Evolutionary conservation across 2,329 filamentous ascomycete species (phyloP).

Genomic region (Parasarocladium wereldwijsianum): DNA sequence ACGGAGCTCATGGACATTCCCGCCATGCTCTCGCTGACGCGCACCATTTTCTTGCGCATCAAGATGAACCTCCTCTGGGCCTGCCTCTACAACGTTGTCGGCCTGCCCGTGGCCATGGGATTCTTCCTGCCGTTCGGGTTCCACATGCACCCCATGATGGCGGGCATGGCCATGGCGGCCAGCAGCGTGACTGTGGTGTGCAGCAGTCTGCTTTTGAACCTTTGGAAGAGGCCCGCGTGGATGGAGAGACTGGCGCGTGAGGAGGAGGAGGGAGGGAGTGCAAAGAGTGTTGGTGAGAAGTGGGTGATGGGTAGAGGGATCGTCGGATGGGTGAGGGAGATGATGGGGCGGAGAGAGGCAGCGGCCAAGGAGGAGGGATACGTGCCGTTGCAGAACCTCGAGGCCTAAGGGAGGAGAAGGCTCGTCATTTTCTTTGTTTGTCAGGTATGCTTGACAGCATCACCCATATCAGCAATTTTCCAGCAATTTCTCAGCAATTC

Average conservation of each 20-base stretch:
- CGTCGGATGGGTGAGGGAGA: constrained; percentile 26
- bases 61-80: constrained; percentile 89
- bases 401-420: constrained; percentile 16
- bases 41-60: constrained; percentile 80
- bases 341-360: constrained; percentile 19
- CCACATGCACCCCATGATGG: constrained; percentile 84
- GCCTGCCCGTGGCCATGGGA: constrained; percentile 93
- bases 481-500: too few species aligned
- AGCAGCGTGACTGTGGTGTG: constrained; percentile 83
- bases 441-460: too few species aligned
- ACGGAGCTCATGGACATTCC: constrained; percentile 90
- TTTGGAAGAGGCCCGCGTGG: constrained; percentile 75
- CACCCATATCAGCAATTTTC: too few species aligned
- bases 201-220: constrained; percentile 69
- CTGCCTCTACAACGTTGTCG: constrained; percentile 82
- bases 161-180: constrained; percentile 83
- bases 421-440: too few species aligned
- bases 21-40: constrained; percentile 65
- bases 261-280: constrained; percentile 44
- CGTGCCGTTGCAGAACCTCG: constrained; percentile 40
- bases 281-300: constrained; percentile 28
- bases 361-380: constrained; percentile 37
- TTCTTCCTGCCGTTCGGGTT: constrained; percentile 82
- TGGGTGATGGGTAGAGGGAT: constrained; percentile 28
- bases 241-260: too few species aligned